Evolutionary conservation across 1,139 yeast genomes (phyloP).

Genomic region (Yamadazyma kanchanaburiensis): DNA sequence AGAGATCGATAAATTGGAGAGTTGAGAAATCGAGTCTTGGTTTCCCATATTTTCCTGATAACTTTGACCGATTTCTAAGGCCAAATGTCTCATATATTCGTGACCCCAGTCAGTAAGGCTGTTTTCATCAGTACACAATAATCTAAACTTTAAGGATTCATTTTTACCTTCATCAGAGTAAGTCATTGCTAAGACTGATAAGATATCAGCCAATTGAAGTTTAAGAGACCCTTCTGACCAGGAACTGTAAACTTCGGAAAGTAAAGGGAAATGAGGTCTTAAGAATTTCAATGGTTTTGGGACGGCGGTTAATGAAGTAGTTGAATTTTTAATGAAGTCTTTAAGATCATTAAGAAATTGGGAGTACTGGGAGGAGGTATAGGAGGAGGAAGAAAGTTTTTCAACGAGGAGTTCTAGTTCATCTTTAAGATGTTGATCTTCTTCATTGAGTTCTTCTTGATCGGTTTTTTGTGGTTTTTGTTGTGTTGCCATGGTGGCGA

Average conservation of each 20-base stretch:
- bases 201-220: slow-evolving; percentile 63
- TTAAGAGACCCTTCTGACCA: slow-evolving; percentile 43
- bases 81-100: slow-evolving; percentile 93
- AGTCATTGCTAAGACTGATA: slow-evolving; percentile 95
- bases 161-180: slow-evolving; percentile 81
- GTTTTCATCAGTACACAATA: slow-evolving; percentile 51
- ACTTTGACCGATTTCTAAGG: slow-evolving; percentile 90
- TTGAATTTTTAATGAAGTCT: slow-evolving; percentile 80
- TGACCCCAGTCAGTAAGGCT: slow-evolving; percentile 93
- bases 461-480: neutral
- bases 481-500: too few relatives aligned
- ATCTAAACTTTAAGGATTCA: slow-evolving; percentile 78
- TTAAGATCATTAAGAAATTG: slow-evolving; percentile 68
- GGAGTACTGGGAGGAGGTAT: slow-evolving; percentile 48
- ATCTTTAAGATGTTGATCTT: slow-evolving; percentile 83
- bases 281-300: slow-evolving; percentile 97
- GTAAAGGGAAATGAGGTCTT: slow-evolving; percentile 75
- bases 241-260: slow-evolving; percentile 61
- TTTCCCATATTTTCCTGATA: slow-evolving; percentile 65
- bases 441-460: slow-evolving; percentile 83
- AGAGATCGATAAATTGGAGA: slow-evolving; percentile 65
- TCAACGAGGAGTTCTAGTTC: slow-evolving; percentile 88
- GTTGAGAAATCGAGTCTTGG: slow-evolving; percentile 43
- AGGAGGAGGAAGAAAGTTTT: slow-evolving; percentile 48
- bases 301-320: slow-evolving; percentile 98